These are phyloP conservation scores for Paramecium pentaurelia DNA, from an alignment of 73 alveolate genomes.

Conservation along the genomic window DNA sequence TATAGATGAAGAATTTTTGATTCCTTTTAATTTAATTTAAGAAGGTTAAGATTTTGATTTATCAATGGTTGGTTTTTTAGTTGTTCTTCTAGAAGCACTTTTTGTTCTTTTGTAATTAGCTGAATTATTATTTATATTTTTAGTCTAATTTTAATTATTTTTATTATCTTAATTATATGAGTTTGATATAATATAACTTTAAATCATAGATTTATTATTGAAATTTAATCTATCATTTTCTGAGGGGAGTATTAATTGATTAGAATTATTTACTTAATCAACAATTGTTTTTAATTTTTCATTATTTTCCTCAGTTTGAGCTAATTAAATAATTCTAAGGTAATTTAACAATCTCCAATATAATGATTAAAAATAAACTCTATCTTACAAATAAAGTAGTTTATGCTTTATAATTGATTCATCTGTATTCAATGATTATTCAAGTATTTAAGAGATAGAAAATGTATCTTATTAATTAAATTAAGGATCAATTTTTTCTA, in stretches of 20 bases:
- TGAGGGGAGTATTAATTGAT: background rate
- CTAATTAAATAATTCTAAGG: background rate
- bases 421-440: background rate
- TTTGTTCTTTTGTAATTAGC: background rate
- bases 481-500: background rate
- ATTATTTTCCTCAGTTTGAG: background rate
- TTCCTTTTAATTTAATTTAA: background rate
- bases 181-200: background rate
- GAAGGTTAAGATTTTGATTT: background rate
- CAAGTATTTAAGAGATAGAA: background rate
- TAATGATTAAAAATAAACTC: background rate
- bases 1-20: background rate
- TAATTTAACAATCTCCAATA: background rate
- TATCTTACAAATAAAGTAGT: background rate
- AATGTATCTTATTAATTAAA: background rate
- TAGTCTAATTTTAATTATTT: background rate
- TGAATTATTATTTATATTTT: background rate
- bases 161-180: background rate
- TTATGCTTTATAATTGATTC: background rate
- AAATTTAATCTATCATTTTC: background rate
- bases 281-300: background rate
- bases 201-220: background rate
- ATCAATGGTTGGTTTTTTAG: background rate
- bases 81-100: background rate
- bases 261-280: background rate